Evolutionary conservation across 805 yeast genomes (phyloP), one percentile per base, ranked within the genome.

Genomic region (Cyberlindnera subsufficiens): DNA sequence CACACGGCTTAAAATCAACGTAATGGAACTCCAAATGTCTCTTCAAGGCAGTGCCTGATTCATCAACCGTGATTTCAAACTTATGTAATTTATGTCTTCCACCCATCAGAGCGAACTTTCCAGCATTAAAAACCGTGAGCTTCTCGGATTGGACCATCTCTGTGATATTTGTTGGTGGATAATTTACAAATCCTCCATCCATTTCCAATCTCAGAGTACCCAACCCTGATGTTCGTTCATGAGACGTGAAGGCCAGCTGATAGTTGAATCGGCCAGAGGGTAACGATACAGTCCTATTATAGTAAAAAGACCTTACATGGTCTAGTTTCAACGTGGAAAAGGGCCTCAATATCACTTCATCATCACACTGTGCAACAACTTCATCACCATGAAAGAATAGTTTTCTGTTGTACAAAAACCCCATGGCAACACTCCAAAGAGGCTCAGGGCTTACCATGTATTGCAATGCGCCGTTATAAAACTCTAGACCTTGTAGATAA

Each of bases 81-180:
- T n/a, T 30, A 30, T 37, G 40, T 6, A 37, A n/a, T 29, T 37
- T 37, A 17, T 37, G 40, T 16, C 35, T 17, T 8, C 40, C 40
- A n/a, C 40, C 40, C 17, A 37, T 13, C 15, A 75, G 58, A 2
- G 43, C 45, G 49, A 80, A 76, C 37, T 65, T 67, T 0, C 82
- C 84, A 22, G 78, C 51, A 47, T 75, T 71, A 31, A 79, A 54
- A 19, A 78, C 60, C 20, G 76, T 68, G 51, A 76, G 68, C 45
- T 69, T 71, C 22, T 69, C 64, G 40, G 67, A 69, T 1, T 83
- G 83, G n/a, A 78, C 60, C 19, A 80, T 64, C 11, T 79, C 84
- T 40, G 71, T 71, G 35, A 80, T 73, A 49, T 75, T 73, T 0
- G 75, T 65, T 0, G 85, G 80, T 1, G 84, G 81, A 51, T 71